Base-by-base conservation (phyloP, 306 rosid genomes). In the Malus fusca region DNA sequence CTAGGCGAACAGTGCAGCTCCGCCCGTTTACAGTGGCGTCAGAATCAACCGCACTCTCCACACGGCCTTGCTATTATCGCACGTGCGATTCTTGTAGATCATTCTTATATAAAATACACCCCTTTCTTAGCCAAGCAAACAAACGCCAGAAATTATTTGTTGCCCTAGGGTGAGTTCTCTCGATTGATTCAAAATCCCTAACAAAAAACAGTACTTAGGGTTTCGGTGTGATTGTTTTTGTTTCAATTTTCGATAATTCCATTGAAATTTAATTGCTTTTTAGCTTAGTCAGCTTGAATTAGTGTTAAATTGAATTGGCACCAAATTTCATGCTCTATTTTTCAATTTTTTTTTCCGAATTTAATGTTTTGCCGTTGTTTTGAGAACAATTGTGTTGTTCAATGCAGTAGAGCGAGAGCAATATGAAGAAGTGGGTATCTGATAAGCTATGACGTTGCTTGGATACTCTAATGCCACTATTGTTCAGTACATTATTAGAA, bases 401-500 rank as follows among this genome's bases (percentile, higher is more conserved):
- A 19, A 31, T 82, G 78, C 82, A 77, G 87, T 18, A 72, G 74
- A 68, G 82, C 21, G 95, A 90, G 21, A 86, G 79, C 23, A 71
- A 78, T 69, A 60, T 92, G 78, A 95, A 87, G 86, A 83, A 89
- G 30, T 95, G 98, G 98, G 91, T 92, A 63, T 90, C 96, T 1
- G 97, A 95, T 67, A 85, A 86, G 76, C 71, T 95, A 43, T 92
- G 87, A 82, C 88, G 7, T 43, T 92, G 44, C 82, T 95, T 46
- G 98, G 98, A 69, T 95, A 84, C 88, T 95, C 98, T 74, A 88
- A 90, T 79, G 82, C 90, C 46, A 84, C 96, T 4, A 75, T 92
- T 25, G 88, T 92, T 12, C 96, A 90, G 81, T 92, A 90, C 82
- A 80, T 95, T 74, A 90, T 95, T 59, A 93, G 96, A 81, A 67